Conservation (phyloP, 441 rosid species). For the Populus hybrid region DNA sequence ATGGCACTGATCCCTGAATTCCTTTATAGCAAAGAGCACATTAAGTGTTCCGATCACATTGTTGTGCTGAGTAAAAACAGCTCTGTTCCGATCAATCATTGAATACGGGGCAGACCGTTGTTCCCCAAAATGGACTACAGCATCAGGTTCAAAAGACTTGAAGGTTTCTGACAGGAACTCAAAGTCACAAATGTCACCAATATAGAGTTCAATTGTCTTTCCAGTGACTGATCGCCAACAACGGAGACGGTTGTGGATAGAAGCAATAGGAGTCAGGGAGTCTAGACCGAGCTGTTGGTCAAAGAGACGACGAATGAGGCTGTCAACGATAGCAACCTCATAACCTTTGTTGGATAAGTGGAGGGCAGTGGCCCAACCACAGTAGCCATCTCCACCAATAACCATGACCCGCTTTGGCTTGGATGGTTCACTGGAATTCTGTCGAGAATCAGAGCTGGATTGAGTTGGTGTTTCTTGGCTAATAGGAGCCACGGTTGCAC, state of each 20-base stretch:
- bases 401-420: constrained; percentile 77
- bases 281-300: constrained; percentile 93
- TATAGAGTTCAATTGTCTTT: constrained; percentile 64
- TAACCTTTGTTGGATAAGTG: constrained; percentile 82
- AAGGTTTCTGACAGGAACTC: constrained; percentile 77
- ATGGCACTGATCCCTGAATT: constrained; percentile 83
- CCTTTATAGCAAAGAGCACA: constrained; percentile 93
- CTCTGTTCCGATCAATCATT: constrained; percentile 91
- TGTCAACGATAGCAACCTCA: constrained; percentile 79
- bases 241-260: constrained; percentile 72
- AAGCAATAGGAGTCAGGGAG: constrained; percentile 79
- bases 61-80: constrained; percentile 81
- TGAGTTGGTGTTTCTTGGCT: constrained; percentile 54
- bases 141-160: constrained; percentile 84
- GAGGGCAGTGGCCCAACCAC: constrained; percentile 98
- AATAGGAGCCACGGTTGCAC: constrained; percentile 43
- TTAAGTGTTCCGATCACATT: constrained; percentile 93
- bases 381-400: constrained; percentile 94
- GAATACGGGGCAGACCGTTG: constrained; percentile 97
- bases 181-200: constrained; percentile 91
- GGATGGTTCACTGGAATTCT: constrained; percentile 30
- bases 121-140: constrained; percentile 90
- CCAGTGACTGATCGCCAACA: constrained; percentile 89
- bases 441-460: constrained; percentile 32
- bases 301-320: constrained; percentile 77